phyloP scores from a whole-genome alignment of 805 yeast species.

The Candida boleticola region DNA sequence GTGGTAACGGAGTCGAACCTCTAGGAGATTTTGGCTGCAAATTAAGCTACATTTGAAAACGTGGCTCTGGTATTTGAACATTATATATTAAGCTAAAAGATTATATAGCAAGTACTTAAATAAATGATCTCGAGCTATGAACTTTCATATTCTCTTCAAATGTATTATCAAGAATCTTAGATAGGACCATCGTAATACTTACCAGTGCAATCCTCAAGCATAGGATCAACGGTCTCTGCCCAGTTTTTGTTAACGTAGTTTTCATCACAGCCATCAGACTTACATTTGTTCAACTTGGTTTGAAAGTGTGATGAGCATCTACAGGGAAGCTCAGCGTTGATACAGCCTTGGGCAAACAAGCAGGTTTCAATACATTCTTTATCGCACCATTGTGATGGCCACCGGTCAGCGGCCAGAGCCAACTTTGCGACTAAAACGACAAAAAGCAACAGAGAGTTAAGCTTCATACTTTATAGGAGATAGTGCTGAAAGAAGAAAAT shows the following conservation, averaged over 20 bases:
- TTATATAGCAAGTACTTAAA: too few species aligned
- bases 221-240: constrained; percentile 6
- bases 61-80: too few species aligned
- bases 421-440: background rate
- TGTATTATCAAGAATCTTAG: background rate
- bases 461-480: too few species aligned
- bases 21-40: too few species aligned
- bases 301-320: constrained; percentile 9
- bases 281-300: constrained; percentile 7
- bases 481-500: too few species aligned
- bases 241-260: constrained; percentile 9
- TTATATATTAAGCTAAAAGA: too few species aligned
- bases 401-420: constrained; percentile 9
- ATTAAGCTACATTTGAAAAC: too few species aligned
- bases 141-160: background rate
- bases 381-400: constrained; percentile 17
- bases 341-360: constrained; percentile 14
- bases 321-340: constrained; percentile 4
- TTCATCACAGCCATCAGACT: constrained; percentile 8
- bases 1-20: too few species aligned
- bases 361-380: constrained; percentile 15
- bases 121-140: too few species aligned
- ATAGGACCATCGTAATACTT: constrained; percentile 7
- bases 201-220: constrained; percentile 7
- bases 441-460: background rate